phyloP scores from a whole-genome alignment of 73 alveolate genomes.

The Uronychia setigera region DNA sequence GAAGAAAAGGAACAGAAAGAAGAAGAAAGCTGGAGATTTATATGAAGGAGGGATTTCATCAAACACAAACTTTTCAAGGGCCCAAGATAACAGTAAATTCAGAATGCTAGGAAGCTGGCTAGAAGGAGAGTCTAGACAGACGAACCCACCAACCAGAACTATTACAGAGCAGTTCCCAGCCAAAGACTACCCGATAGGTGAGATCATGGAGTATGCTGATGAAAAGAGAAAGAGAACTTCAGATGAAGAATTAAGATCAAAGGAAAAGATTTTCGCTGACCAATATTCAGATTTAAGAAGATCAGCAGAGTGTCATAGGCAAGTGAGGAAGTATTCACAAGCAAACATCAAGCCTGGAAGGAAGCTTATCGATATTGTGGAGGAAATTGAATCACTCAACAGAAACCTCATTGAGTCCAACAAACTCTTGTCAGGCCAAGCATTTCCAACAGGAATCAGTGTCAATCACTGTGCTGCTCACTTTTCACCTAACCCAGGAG shows the following conservation, averaged over 20 bases:
- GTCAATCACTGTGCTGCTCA: constrained; percentile 96
- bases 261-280: constrained; percentile 75
- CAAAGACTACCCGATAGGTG: constrained; percentile 86
- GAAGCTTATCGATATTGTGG: constrained; percentile 91
- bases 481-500: constrained; percentile 96
- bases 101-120: constrained; percentile 79
- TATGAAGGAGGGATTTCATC: constrained; percentile 20
- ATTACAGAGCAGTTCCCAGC: constrained; percentile 86
- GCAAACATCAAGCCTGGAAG: constrained; percentile 91
- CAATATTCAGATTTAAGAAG: constrained; percentile 86
- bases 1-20: constrained; percentile 69
- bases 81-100: constrained; percentile 83
- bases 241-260: constrained; percentile 85
- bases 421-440: constrained; percentile 93
- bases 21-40: constrained; percentile 59
- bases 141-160: constrained; percentile 94
- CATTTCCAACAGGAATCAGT: constrained; percentile 97
- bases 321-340: constrained; percentile 94
- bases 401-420: constrained; percentile 84
- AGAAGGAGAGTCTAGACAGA: constrained; percentile 79
- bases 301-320: constrained; percentile 98
- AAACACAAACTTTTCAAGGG: constrained; percentile 31
- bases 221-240: constrained; percentile 80
- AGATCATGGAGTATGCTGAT: constrained; percentile 78
- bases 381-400: constrained; percentile 86